phyloP scores from a whole-genome alignment of 371 early-diverging fungal species.

The Saksenaea vasiformis region DNA sequence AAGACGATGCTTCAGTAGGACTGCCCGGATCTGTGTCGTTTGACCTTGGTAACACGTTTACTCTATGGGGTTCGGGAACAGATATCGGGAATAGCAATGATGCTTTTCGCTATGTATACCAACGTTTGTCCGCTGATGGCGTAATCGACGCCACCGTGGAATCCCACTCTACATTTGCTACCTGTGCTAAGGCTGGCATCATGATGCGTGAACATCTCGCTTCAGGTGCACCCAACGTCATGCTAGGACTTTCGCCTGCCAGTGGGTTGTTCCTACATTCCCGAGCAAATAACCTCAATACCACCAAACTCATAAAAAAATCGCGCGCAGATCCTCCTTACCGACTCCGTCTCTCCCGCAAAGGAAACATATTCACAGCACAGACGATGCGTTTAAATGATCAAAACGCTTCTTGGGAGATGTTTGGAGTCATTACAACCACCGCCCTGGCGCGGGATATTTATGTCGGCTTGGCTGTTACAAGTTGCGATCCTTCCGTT shows the following conservation, averaged over 20 bases:
- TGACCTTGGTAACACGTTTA: slow-evolving; percentile 42
- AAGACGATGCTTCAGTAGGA: slow-evolving; percentile 32
- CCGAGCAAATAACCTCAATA: slow-evolving; percentile 25
- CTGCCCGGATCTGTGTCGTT: slow-evolving; percentile 47
- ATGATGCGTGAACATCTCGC: slow-evolving; percentile 51
- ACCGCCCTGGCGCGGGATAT: slow-evolving; percentile 37
- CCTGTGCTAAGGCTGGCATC: slow-evolving; percentile 50
- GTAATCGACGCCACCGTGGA: slow-evolving; percentile 30
- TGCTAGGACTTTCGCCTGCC: slow-evolving; percentile 45
- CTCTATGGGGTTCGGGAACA: slow-evolving; percentile 48
- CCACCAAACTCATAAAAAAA: slow-evolving; percentile 34
- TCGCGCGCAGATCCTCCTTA: slow-evolving; percentile 40
- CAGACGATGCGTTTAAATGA: slow-evolving; percentile 6
- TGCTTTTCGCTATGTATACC: slow-evolving; percentile 48
- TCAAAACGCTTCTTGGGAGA: slow-evolving; percentile 26
- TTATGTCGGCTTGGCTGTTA: slow-evolving; percentile 46
- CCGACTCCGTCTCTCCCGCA: slow-evolving; percentile 33
- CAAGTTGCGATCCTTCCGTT: slow-evolving; percentile 46
- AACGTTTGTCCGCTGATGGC: slow-evolving; percentile 28
- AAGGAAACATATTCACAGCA: slow-evolving; percentile 15
- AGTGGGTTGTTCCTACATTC: slow-evolving; percentile 42
- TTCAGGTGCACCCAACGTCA: slow-evolving; percentile 37
- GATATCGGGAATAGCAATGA: slow-evolving; percentile 36
- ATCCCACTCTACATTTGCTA: slow-evolving; percentile 47
- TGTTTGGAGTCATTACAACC: slow-evolving; percentile 19